Percentiles rank a stretch among this genome's conserved stretches.
Conservation (phyloP, 805 yeast genomes). For the Ogataea populi-albae region DNA sequence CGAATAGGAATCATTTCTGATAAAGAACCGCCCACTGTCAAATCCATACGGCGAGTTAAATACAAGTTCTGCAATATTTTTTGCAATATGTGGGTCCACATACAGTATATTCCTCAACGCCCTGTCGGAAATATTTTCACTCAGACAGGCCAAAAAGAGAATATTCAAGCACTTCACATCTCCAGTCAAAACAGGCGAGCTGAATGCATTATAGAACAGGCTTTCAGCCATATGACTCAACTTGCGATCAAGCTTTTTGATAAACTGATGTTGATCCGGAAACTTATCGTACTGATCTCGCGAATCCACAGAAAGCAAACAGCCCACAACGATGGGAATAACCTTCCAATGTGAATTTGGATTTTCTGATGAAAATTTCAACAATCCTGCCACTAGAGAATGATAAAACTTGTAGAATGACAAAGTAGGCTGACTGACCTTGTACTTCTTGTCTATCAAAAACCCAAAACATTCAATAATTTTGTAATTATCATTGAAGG, state of each 20-base stretch:
- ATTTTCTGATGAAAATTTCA: constrained; percentile 26
- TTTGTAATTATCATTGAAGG: constrained; percentile 35
- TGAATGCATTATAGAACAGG: constrained; percentile 8
- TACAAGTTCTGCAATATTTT: constrained; percentile 13
- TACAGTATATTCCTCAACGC: constrained; percentile 8
- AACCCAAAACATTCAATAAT: constrained; percentile 49
- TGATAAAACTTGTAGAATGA: constrained; percentile 43
- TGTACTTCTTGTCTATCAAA: constrained; percentile 43
- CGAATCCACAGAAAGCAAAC: constrained; percentile 35
- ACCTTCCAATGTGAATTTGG: constrained; percentile 41
- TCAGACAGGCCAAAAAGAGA: constrained; percentile 17
- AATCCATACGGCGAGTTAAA: constrained; percentile 25
- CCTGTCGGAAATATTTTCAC: constrained; percentile 11
- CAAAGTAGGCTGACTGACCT: constrained; percentile 47
- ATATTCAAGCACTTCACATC: constrained; percentile 15
- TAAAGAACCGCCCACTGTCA: constrained; percentile 16
- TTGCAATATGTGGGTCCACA: constrained; percentile 17
- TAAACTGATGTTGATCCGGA: constrained; percentile 25
- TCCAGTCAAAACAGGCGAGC: constrained; percentile 6
- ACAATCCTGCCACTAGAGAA: constrained; percentile 35
- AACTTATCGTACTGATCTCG: constrained; percentile 23
- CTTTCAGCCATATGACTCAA: constrained; percentile 13
- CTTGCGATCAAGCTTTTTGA: constrained; percentile 20
- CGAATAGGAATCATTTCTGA: constrained; percentile 1
- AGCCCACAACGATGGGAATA: constrained; percentile 46